Conservation (phyloP, 169 alveolate species). For the Cryptosporidium ryanae region DNA sequence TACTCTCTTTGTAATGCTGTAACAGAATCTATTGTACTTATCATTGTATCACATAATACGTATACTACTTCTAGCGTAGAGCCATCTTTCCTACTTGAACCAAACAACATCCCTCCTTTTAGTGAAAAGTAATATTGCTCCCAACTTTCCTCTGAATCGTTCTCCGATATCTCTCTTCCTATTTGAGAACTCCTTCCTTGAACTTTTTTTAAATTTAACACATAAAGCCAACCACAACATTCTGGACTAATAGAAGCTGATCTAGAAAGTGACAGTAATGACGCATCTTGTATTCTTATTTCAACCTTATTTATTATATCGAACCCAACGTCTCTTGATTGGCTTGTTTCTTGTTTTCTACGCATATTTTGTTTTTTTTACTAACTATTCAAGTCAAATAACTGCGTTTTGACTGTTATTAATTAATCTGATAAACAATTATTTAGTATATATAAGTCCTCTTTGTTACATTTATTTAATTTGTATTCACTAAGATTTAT, state of each 20-base stretch:
- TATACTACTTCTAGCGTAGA: slow-evolving; percentile 72
- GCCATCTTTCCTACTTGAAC: slow-evolving; percentile 71
- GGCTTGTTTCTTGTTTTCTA: slow-evolving; percentile 7
- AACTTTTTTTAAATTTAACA: slow-evolving; percentile 26
- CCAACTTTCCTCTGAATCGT: slow-evolving; percentile 54
- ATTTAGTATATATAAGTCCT: too few species aligned
- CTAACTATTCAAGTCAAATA: not conserved
- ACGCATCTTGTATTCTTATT: slow-evolving; percentile 69
- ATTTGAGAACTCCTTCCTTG: slow-evolving; percentile 7
- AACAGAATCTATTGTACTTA: slow-evolving; percentile 60
- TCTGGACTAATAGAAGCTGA: slow-evolving; percentile 60
- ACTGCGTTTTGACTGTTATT: too few species aligned
- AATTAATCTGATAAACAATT: too few species aligned
- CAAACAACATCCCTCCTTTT: slow-evolving; percentile 74
- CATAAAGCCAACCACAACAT: slow-evolving; percentile 74
- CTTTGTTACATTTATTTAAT: too few species aligned
- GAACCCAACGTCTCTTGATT: slow-evolving; percentile 29
- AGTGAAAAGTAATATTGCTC: slow-evolving; percentile 56
- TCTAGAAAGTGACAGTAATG: slow-evolving; percentile 61
- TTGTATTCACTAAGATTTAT: too few species aligned
- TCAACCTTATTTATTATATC: slow-evolving; percentile 59
- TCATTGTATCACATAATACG: slow-evolving; percentile 55
- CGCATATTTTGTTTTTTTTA: slow-evolving; percentile 2
- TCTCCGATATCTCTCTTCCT: not conserved
- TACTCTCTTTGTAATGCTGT: slow-evolving; percentile 72